phyloP scores from a whole-genome alignment of 2,329 filamentous ascomycete species.

The Herpomyces periplanetae region DNA sequence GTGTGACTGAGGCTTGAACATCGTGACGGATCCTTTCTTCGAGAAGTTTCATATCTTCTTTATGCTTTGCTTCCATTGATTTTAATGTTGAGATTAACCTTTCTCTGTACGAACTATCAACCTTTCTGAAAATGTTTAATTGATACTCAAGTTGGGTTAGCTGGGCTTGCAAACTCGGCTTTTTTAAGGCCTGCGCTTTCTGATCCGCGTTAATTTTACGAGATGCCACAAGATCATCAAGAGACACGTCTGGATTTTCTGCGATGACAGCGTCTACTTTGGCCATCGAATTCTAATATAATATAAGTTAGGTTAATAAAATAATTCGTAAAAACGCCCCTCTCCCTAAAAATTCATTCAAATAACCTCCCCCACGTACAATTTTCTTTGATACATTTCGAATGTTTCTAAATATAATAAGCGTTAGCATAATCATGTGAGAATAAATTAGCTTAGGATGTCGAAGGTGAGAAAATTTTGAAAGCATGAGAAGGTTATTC shows the following conservation, averaged over 20 bases:
- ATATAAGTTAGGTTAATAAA: no score
- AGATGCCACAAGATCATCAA: slow-evolving; percentile 27
- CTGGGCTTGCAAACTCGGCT: slow-evolving; percentile 26
- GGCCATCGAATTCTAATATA: slow-evolving; percentile 19
- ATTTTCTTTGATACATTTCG: no score
- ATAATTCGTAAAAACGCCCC: no score
- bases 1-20: slow-evolving; percentile 10
- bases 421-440: no score
- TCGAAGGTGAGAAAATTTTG: no score
- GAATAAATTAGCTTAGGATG: no score
- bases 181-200: slow-evolving; percentile 35
- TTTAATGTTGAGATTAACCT: slow-evolving; percentile 18
- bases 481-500: no score
- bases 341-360: no score
- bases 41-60: slow-evolving; percentile 15
- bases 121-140: slow-evolving; percentile 28
- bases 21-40: slow-evolving; percentile 16
- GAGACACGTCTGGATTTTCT: slow-evolving; percentile 24
- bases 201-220: slow-evolving; percentile 47
- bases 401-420: no score
- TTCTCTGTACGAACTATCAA: slow-evolving; percentile 27
- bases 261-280: slow-evolving; percentile 29
- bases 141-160: slow-evolving; percentile 31
- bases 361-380: no score
- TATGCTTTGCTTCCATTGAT: slow-evolving; percentile 14